These are phyloP conservation scores for Penicillium sp. DNA, from an alignment of 2,329 filamentous ascomycete species.

Conservation along the genomic window DNA sequence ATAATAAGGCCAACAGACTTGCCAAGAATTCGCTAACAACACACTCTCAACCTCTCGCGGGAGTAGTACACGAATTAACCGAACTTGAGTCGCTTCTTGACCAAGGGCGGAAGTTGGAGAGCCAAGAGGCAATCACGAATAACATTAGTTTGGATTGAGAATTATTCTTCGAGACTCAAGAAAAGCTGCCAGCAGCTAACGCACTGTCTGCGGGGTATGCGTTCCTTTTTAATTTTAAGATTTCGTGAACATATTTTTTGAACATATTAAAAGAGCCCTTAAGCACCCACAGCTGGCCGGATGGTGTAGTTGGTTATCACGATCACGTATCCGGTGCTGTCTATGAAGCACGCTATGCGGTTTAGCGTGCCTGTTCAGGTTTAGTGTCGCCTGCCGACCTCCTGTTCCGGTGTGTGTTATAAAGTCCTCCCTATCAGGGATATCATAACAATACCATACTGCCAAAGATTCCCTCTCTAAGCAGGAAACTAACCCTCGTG, in stretches of 20 bases:
- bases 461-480: too few species aligned
- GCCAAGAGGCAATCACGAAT: background rate
- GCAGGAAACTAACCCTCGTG: too few species aligned
- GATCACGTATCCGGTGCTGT: too few species aligned
- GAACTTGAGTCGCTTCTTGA: conserved; percentile 1
- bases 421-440: too few species aligned
- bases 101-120: background rate
- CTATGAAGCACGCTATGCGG: too few species aligned
- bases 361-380: too few species aligned
- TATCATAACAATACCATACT: too few species aligned
- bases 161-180: background rate
- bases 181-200: too few species aligned
- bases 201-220: too few species aligned
- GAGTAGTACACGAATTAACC: background rate
- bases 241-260: background rate
- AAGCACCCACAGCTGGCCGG: background rate
- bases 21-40: background rate
- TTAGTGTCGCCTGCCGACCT: too few species aligned
- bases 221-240: background rate
- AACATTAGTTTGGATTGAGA: background rate
- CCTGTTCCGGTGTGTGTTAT: too few species aligned
- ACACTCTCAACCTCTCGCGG: background rate
- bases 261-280: background rate
- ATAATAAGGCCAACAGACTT: background rate
- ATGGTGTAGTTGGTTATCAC: conserved; percentile 3